Base-by-base conservation (phyloP, 2,329 filamentous ascomycete species). In the Tolypocladium paradoxum region DNA sequence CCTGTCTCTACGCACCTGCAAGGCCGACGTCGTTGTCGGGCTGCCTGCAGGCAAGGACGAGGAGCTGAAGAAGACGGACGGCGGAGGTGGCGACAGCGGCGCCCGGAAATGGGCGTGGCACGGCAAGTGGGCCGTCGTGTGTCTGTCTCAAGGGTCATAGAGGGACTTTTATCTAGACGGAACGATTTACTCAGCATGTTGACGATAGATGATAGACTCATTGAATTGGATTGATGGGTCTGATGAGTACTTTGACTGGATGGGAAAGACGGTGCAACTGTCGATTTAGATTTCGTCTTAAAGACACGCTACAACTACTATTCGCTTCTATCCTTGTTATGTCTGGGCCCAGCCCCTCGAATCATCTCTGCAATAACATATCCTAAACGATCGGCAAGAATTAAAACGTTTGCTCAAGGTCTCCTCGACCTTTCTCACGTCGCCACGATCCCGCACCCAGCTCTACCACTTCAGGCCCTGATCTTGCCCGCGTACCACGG, bases 81-180 rank as follows among this genome's bases (percentile, higher is more conserved):
- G 78, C 18, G 88, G 87, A 1, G 88, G 87, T 4, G 87, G 84
- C 18, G 84, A 90, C 56, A 73, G 79, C 59, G 69, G 86, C 68
- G 78, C 82, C 27, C 78, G 93, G 53, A 87, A 88, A 68, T 97
- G 92, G 92, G 91, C 90, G 0, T 97, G 91, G 91, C 87, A 82
- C 64, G 92, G 92, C 43, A 96, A 96, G 70, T 97, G 89, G 88
- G 92, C 92, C 6, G 90, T 97, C n/a, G 84, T 95, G 5, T 90
- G 61, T 49, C 58, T 72, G 9, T 72, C 70, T 6, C 55, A 68
- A 45, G 68, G 65, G 8, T 59, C 62, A 36, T 70, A 59, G 45
- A 46, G n/a, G 27, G 12, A 14, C 27, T 20, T 43, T 31, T 29
- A 47, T 47, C 18, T n/a, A 29, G 40, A 45, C 40, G 38, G 16